Base-by-base conservation (phyloP, 768 basidiomycete species). In the Hericium coralloides region DNA sequence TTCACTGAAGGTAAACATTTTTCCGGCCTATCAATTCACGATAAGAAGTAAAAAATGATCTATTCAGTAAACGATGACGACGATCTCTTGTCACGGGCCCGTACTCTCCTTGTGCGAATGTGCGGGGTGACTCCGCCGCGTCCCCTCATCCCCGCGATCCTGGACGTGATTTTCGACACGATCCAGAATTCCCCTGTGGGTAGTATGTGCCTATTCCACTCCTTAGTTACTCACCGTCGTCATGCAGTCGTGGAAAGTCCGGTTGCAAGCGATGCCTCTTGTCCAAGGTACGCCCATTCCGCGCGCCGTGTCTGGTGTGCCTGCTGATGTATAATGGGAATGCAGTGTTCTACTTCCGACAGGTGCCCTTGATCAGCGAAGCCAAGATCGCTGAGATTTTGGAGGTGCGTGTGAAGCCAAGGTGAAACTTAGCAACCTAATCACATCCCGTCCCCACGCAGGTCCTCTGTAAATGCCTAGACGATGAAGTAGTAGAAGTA, bases 401-500 rank as follows among this genome's bases (percentile, higher is more conserved):
- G 15, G 91, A 92, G 75, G 90, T 87, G 60, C 26, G 72, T 65
- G 10, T 12, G 25, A 43, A 17, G 20, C 47, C 52, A 6, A 14
- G 53, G 48, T 39, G 49, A 12, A 36, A 4, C 41, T 52, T 5
- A 31, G 26, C 18, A 48, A n/a, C 43, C 20, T 8, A 63, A 10
- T 53, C 38, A 55, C 37, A 22, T 25, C 15, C 36, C 52, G 57
- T n/a, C 58, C 12, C 25, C 9, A 17, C 36, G 17, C 55, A 91
- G 84, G 85, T 90, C 38, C 74, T 95, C 4, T 89, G 87, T 61
- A 76, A 82, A 64, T 92, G 91, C 61, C 72, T 95, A 25, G 84
- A 89, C 61, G 92, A 95, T 67, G 89, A 92, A 60, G 84, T 92
- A 15, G 83, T 91, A 9, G 92, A 95, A 73, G 92, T 95, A 18